Percentiles rank a stretch among this genome's conserved stretches.
These are phyloP conservation scores for Suhomyces sp. DNA, from an alignment of 805 yeast species.

Conservation along the genomic window DNA sequence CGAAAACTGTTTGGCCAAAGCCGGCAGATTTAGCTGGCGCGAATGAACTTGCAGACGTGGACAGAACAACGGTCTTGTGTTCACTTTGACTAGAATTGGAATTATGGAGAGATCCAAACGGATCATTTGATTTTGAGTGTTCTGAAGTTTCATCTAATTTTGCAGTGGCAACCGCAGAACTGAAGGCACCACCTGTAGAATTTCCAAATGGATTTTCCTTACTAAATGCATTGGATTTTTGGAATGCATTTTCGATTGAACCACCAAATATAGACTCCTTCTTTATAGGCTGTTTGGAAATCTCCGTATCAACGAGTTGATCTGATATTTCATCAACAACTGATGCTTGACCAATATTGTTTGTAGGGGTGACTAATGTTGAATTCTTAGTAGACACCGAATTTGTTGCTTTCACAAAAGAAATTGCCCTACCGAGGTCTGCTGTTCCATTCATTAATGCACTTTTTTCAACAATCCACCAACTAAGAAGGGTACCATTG, in stretches of 20 bases:
- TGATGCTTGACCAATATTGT: background rate
- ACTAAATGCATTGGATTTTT: background rate
- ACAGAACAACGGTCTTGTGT: too few species aligned
- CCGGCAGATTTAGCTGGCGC: too few species aligned
- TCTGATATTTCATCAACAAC: background rate
- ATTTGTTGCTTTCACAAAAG: background rate
- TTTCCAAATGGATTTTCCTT: slow-evolving; percentile 7
- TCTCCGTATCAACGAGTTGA: background rate
- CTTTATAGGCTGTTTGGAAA: background rate
- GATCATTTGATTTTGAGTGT: too few species aligned
- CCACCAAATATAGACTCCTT: too few species aligned
- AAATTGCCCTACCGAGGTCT: background rate
- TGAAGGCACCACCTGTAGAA: background rate
- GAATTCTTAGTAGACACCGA: background rate
- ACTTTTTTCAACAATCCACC: slow-evolving; percentile 61
- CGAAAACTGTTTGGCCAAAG: slow-evolving; percentile 18
- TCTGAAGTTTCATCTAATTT: background rate
- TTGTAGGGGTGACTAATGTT: background rate
- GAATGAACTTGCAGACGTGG: too few species aligned
- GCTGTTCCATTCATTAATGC: slow-evolving; percentile 43
- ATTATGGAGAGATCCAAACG: slow-evolving; percentile 2
- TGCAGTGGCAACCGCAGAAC: background rate
- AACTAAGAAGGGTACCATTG: slow-evolving; percentile 58
- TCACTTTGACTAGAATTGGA: too few species aligned
- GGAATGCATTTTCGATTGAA: background rate